Conservation (phyloP, 345 rosid species). For the Geranium rotundifolium region DNA sequence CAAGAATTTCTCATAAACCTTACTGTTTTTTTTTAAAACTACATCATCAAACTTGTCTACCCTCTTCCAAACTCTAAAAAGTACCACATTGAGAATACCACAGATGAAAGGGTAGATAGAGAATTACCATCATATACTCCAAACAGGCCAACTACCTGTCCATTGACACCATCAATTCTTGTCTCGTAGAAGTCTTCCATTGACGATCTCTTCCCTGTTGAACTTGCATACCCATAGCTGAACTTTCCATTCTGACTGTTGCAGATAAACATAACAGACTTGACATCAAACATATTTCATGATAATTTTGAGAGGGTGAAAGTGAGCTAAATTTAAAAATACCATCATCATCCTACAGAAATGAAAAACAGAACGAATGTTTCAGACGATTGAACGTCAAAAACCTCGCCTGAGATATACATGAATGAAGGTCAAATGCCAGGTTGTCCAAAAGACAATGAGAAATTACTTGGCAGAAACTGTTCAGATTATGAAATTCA, state of each 20-base stretch:
- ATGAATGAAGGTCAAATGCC: not conserved
- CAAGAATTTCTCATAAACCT: too few species aligned
- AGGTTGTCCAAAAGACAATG: not conserved
- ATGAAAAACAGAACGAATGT: not conserved
- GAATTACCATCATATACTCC: conserved; percentile 93
- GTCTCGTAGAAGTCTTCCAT: conserved; percentile 99
- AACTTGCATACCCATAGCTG: conserved; percentile 98
- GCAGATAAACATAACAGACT: conserved; percentile 9
- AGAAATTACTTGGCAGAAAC: not conserved
- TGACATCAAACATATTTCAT: conserved; percentile 5
- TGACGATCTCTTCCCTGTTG: conserved; percentile 88
- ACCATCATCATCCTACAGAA: not conserved
- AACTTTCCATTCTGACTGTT: conserved; percentile 86
- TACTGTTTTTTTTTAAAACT: too few species aligned
- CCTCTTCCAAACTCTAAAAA: not conserved
- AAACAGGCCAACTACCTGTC: conserved; percentile 90
- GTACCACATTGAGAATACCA: not conserved
- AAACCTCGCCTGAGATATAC: not conserved
- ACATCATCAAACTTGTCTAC: not conserved
- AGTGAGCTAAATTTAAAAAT: not conserved
- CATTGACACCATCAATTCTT: conserved; percentile 82
- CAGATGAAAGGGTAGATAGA: conserved; percentile 15
- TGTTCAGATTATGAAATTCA: too few species aligned
- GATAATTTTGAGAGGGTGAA: not conserved
- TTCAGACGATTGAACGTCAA: not conserved